A percentile compares a stretch with the other conserved stretches of the same genome.
Conservation (phyloP, 768 basidiomycete genomes). For the Suillus luteus region DNA sequence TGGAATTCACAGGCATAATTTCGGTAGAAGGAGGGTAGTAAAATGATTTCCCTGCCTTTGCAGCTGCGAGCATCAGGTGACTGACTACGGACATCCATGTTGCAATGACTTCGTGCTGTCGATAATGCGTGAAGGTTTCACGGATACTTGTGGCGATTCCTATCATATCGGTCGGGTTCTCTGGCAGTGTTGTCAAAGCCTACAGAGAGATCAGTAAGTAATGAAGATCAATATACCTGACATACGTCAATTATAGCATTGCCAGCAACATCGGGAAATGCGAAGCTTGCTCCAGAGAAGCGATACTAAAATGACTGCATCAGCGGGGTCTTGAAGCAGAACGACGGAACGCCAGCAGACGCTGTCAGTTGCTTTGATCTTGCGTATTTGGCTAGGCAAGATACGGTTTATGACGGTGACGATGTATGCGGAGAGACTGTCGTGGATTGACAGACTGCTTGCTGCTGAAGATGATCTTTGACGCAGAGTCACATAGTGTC, state of each 20-base stretch:
- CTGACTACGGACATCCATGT: constrained; percentile 22
- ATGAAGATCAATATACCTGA: background rate
- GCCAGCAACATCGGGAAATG: constrained; percentile 20
- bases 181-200: constrained; percentile 15
- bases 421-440: constrained; percentile 33
- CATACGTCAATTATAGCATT: constrained; percentile 26
- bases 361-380: constrained; percentile 29
- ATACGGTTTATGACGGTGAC: constrained; percentile 24
- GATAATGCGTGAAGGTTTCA: constrained; percentile 16
- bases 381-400: constrained; percentile 16
- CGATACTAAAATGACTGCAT: constrained; percentile 22
- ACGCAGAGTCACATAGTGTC: constrained; percentile 16
- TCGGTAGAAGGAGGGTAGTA: constrained; percentile 14
- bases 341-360: constrained; percentile 18
- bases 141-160: constrained; percentile 24
- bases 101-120: constrained; percentile 21
- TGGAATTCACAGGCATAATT: constrained; percentile 25
- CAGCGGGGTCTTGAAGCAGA: background rate
- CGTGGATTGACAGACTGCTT: constrained; percentile 25
- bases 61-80: constrained; percentile 23
- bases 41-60: constrained; percentile 19
- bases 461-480: background rate
- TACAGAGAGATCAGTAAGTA: constrained; percentile 7
- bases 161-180: constrained; percentile 16
- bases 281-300: constrained; percentile 19